Evolutionary conservation across 2,329 filamentous ascomycete species (phyloP).

Genomic region (Colletotrichum musicola): DNA sequence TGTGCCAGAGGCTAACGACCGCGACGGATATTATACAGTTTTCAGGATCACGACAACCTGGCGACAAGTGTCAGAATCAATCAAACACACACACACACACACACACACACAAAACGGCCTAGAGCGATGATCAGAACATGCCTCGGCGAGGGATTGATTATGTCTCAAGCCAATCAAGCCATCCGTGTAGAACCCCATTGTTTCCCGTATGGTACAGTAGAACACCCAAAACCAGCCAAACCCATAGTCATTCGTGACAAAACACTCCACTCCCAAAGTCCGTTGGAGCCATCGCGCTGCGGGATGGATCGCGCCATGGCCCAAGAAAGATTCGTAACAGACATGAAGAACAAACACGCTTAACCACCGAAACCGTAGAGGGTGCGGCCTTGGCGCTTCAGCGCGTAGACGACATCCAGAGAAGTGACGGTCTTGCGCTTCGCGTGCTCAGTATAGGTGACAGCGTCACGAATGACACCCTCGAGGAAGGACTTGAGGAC

Average conservation of each 20-base stretch:
- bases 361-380: slow-evolving; percentile 94
- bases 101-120: no score
- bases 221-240: slow-evolving; percentile 59
- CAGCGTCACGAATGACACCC: slow-evolving; percentile 80
- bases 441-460: slow-evolving; percentile 84
- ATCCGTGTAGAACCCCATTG: slow-evolving; percentile 50
- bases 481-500: slow-evolving; percentile 84
- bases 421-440: slow-evolving; percentile 85
- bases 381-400: slow-evolving; percentile 79
- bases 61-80: no score
- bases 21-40: no score
- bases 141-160: slow-evolving; percentile 39
- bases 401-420: slow-evolving; percentile 75
- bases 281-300: slow-evolving; percentile 28
- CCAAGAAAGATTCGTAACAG: slow-evolving; percentile 52
- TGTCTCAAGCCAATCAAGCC: slow-evolving; percentile 38
- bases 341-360: slow-evolving; percentile 51
- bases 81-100: no score
- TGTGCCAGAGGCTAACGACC: no score
- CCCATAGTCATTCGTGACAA: slow-evolving; percentile 56
- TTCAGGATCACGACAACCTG: no score
- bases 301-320: slow-evolving; percentile 37
- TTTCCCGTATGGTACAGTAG: slow-evolving; percentile 58
- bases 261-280: slow-evolving; percentile 51
- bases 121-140: slow-evolving; percentile 32